Evolutionary conservation across 805 yeast genomes (phyloP).

Genomic region (Schwanniomyces yamadae): DNA sequence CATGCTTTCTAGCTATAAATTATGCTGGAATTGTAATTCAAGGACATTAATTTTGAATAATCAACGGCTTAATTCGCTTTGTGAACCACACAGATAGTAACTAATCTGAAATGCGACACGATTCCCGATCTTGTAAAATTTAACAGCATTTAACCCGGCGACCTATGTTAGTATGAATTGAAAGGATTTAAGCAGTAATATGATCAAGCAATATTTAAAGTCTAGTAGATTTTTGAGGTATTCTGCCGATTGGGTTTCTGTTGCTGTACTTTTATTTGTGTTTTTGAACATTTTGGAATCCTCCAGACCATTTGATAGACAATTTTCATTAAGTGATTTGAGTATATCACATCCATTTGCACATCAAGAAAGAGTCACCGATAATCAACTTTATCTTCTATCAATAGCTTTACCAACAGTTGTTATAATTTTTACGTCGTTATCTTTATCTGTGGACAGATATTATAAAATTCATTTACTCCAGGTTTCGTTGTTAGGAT

Average conservation of each 20-base stretch:
- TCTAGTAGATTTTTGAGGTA: background rate
- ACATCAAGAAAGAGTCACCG: constrained; percentile 27
- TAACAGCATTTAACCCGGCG: no score
- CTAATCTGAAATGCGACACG: no score
- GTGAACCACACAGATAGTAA: no score
- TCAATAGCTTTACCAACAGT: constrained; percentile 26
- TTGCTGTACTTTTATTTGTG: constrained; percentile 14
- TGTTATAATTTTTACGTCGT: constrained; percentile 15
- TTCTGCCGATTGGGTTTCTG: constrained; percentile 26
- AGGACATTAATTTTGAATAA: no score
- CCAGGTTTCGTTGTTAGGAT: constrained; percentile 31
- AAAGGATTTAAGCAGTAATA: no score
- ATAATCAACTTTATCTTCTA: constrained; percentile 28
- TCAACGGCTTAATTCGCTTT: no score
- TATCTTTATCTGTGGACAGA: background rate
- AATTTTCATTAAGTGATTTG: constrained; percentile 27
- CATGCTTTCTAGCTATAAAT: no score
- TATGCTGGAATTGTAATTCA: no score
- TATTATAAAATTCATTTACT: constrained; percentile 21
- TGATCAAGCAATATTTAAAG: background rate
- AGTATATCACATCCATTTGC: constrained; percentile 32
- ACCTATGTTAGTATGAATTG: no score
- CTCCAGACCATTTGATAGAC: constrained; percentile 27
- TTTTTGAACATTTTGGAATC: constrained; percentile 21
- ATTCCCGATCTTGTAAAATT: no score